Base-by-base conservation (phyloP, 2,329 filamentous ascomycete genomes). In the Trichoderma citrinoviride region DNA sequence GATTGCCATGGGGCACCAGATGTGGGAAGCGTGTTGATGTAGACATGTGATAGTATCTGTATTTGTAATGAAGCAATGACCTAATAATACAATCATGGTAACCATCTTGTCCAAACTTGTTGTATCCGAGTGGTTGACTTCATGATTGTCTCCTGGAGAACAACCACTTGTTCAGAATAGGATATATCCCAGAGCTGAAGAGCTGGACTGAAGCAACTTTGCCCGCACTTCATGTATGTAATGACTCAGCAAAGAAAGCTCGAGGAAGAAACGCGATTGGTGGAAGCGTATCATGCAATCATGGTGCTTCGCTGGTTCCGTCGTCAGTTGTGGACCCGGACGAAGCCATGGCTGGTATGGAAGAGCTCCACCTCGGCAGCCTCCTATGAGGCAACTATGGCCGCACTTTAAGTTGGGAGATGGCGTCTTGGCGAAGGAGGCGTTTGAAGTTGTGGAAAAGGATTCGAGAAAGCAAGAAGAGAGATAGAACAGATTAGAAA, bases 1-100 rank as follows among this genome's bases (percentile, higher is more conserved):
- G 63, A 78, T 93, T 65, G 86, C 90, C 2, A 90, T 94, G 77
- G 90, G 90, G 1, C 83, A 83, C 15, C 91, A 95, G 82, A 92
- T 92, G 81, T 95, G 91, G 92, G 90, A 92, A 79, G 83, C 84
- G 21, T 66, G 58, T 21, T 66, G 52, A 66, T 10, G 12, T 49
- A 19, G 27, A 6, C n/a, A 40, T n/a, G 10, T 60, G 27, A 41
- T 14, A 29, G 10, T 19, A 50, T 52, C 52, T 52, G 57, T 61
- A 61, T 52, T 52, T 52, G 57, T 61, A 61, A 61, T 61, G 7
- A 2, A 10, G 0, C 15, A 29, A 5, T 6, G 7, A 29, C 6
- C 41, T 21, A 44, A 12, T 27, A 52, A 29, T 43, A 27, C 19
- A 27, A 37, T 25, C 7, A n/a, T 56, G 29, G 7, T 37, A 15